These are phyloP conservation scores for Candida dajiaensis DNA, from an alignment of 805 yeast genomes.

Conservation along the genomic window DNA sequence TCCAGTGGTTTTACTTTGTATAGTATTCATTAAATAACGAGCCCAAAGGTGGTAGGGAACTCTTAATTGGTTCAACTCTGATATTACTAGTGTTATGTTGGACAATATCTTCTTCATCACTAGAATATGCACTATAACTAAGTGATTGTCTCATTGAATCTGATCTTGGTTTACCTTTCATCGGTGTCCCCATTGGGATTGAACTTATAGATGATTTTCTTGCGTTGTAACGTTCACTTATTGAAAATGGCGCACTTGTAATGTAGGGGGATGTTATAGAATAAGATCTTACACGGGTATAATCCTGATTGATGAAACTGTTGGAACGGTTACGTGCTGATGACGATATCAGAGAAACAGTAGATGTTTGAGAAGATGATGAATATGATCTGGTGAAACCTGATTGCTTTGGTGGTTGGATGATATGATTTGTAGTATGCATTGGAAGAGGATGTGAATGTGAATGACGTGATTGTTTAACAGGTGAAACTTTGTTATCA, in stretches of 20 bases:
- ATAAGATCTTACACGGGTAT: constrained; percentile 14
- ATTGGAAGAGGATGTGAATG: constrained; percentile 5
- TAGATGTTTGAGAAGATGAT: constrained; percentile 6
- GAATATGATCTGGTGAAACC: constrained; percentile 7
- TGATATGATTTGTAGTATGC: neutral
- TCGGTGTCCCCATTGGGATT: constrained; percentile 3
- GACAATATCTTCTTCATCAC: constrained; percentile 7
- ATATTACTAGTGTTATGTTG: constrained; percentile 12
- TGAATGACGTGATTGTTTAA: neutral
- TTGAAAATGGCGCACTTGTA: constrained; percentile 8
- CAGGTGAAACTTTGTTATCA: neutral
- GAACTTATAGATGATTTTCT: constrained; percentile 11
- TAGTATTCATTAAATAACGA: constrained; percentile 17
- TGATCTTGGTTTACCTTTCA: constrained; percentile 10
- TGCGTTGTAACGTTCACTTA: constrained; percentile 11
- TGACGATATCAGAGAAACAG: neutral
- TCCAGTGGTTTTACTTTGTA: constrained; percentile 4
- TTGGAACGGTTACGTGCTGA: neutral
- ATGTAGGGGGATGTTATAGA: constrained; percentile 8
- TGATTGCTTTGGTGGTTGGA: neutral
- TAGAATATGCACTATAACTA: constrained; percentile 2
- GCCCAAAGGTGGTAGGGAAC: constrained; percentile 12
- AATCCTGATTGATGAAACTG: neutral
- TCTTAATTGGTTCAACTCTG: constrained; percentile 13
- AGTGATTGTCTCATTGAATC: constrained; percentile 9